Percentiles rank a stretch among this genome's conserved stretches.
These are phyloP conservation scores for Pulveroboletus sp. DNA, from an alignment of 768 basidiomycete genomes.

Conservation along the genomic window DNA sequence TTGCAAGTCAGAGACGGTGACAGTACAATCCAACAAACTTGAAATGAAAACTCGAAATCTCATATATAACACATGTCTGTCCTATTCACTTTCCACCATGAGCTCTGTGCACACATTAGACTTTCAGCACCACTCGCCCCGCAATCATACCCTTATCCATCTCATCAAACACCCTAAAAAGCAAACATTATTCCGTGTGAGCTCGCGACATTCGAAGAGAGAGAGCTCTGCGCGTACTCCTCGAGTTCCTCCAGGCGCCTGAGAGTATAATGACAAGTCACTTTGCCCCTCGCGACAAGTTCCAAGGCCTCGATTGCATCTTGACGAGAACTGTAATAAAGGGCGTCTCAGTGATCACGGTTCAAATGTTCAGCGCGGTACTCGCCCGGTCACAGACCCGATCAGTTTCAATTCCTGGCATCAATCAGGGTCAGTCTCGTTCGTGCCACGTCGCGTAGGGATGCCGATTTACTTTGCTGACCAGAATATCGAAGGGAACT, in stretches of 20 bases:
- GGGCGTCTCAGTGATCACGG: not conserved
- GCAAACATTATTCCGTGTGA: not conserved
- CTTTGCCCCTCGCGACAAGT: constrained; percentile 40
- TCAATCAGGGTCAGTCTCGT: not conserved
- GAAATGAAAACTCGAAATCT: no score
- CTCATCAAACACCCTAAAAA: constrained; percentile 19
- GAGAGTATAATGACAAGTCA: constrained; percentile 31
- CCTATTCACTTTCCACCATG: no score
- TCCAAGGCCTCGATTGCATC: constrained; percentile 47
- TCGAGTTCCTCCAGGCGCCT: constrained; percentile 28
- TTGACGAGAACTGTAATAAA: constrained; percentile 23
- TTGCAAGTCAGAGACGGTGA: no score
- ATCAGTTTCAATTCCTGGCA: constrained; percentile 22
- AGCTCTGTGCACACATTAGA: no score
- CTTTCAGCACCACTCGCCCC: constrained; percentile 20
- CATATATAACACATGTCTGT: no score
- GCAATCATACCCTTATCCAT: constrained; percentile 14
- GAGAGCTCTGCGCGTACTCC: constrained; percentile 6
- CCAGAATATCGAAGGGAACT: constrained; percentile 30
- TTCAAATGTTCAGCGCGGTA: not conserved
- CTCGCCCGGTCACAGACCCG: constrained; percentile 21
- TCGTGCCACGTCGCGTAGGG: not conserved
- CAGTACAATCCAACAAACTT: no score
- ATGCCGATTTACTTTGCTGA: constrained; percentile 20
- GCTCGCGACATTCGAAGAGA: not conserved